Percentiles rank a stretch among this genome's conserved stretches.
These are phyloP conservation scores for Ustilago trichophora DNA, from an alignment of 1,284 basidiomycete species.

Conservation along the genomic window DNA sequence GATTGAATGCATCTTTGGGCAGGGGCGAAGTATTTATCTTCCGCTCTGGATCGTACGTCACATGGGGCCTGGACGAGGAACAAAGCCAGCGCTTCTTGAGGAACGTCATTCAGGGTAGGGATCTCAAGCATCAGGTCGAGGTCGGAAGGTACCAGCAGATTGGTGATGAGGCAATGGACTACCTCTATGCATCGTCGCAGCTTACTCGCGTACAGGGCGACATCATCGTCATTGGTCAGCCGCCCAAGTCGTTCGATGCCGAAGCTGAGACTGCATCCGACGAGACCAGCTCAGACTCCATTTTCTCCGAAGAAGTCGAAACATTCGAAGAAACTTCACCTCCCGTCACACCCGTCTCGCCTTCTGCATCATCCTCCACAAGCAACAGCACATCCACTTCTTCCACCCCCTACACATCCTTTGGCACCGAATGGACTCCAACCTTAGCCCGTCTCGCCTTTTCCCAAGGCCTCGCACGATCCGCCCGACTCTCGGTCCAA, in stretches of 20 bases:
- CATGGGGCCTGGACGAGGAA: constrained; percentile 61
- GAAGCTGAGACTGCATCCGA: constrained; percentile 9
- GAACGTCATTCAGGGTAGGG: constrained; percentile 48
- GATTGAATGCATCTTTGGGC: not conserved
- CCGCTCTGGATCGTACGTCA: constrained; percentile 60
- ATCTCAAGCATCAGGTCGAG: constrained; percentile 44
- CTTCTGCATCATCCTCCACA: not conserved
- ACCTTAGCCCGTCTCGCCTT: constrained; percentile 60
- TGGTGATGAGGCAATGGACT: constrained; percentile 65
- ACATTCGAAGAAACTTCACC: not conserved
- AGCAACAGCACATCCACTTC: not conserved
- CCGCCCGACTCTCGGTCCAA: constrained; percentile 60
- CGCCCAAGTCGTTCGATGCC: constrained; percentile 38
- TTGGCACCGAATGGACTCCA: constrained; percentile 53
- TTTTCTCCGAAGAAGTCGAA: not conserved
- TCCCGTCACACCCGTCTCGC: too few species aligned
- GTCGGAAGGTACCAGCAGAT: constrained; percentile 43
- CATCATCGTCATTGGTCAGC: constrained; percentile 61
- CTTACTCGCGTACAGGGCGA: constrained; percentile 61
- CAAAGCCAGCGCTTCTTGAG: constrained; percentile 51
- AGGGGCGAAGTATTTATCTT: constrained; percentile 63
- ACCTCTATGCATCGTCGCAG: constrained; percentile 50
- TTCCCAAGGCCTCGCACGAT: constrained; percentile 62
- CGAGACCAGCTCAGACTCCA: not conserved
- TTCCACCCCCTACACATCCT: constrained; percentile 13